Percentiles rank a stretch among this genome's conserved stretches.
Conservation (phyloP, 257 asterid genomes). For the Solanum rostratum region DNA sequence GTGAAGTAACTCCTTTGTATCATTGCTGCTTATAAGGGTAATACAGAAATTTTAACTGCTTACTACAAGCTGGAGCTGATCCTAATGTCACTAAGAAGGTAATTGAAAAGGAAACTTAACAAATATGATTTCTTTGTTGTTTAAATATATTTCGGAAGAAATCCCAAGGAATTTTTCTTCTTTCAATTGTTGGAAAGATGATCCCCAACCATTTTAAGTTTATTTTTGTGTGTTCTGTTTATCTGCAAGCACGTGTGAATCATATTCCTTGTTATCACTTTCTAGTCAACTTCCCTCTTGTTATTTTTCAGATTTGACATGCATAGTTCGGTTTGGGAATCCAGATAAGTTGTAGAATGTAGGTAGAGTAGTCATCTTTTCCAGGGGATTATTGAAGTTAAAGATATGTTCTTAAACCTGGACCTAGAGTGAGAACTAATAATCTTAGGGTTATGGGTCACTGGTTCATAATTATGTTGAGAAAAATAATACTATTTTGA, state of each 20-base stretch:
- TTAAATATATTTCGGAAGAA: not conserved
- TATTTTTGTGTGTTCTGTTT: not conserved
- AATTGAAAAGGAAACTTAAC: not conserved
- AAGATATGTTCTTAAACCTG: not conserved
- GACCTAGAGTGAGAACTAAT: not conserved
- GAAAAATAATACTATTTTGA: not conserved
- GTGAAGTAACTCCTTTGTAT: slow-evolving; percentile 75
- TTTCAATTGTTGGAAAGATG: not conserved
- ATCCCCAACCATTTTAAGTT: not conserved
- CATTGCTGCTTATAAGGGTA: slow-evolving; percentile 80
- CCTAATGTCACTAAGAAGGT: slow-evolving; percentile 79
- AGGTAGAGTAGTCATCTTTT: not conserved
- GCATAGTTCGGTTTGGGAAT: not conserved
- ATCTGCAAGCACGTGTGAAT: not conserved
- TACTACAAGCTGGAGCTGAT: slow-evolving; percentile 83
- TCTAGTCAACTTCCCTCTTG: not conserved
- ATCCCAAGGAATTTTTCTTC: not conserved
- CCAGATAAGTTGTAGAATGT: not conserved
- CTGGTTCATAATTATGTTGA: not conserved
- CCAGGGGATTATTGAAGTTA: not conserved
- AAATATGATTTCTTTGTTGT: not conserved
- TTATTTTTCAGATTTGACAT: not conserved
- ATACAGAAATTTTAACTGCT: slow-evolving; percentile 60
- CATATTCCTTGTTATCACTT: not conserved
- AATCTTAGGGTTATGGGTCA: not conserved